Evolutionary conservation across 257 asterid species (phyloP).

Genomic region (Cynanchum wilfordii): DNA sequence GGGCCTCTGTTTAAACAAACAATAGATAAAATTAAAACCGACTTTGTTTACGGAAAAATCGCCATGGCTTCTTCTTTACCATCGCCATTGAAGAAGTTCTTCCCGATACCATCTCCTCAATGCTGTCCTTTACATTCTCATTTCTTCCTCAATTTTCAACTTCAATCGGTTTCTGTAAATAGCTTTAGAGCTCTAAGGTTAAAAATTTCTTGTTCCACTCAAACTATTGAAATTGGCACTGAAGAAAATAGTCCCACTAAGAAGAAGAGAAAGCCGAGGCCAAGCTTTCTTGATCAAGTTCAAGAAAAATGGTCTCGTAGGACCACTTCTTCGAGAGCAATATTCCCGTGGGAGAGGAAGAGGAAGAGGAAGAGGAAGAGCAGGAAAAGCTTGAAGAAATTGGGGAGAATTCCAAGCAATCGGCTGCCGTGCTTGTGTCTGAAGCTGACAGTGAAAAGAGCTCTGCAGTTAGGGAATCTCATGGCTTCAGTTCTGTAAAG

Average conservation of each 20-base stretch:
- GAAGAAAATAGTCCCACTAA: slow-evolving; percentile 23
- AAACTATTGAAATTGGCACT: slow-evolving; percentile 35
- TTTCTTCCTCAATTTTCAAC: slow-evolving; percentile 18
- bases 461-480: slow-evolving; percentile 16
- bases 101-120: slow-evolving; percentile 29
- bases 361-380: slow-evolving; percentile 27
- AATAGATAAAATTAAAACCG: not conserved
- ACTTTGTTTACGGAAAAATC: not conserved
- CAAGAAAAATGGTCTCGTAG: slow-evolving; percentile 75
- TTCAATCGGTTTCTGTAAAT: slow-evolving; percentile 16
- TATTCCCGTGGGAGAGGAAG: slow-evolving; percentile 75
- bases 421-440: slow-evolving; percentile 20
- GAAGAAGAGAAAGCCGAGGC: slow-evolving; percentile 73
- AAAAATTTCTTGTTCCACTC: slow-evolving; percentile 36
- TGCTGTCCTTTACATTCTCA: slow-evolving; percentile 20
- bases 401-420: slow-evolving; percentile 17
- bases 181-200: slow-evolving; percentile 27
- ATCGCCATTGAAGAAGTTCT: slow-evolving; percentile 33
- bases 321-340: slow-evolving; percentile 45
- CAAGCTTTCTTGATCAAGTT: slow-evolving; percentile 71
- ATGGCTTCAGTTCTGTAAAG: slow-evolving; percentile 21
- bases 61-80: slow-evolving; percentile 45
- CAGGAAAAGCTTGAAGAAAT: slow-evolving; percentile 22
- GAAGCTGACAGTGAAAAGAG: slow-evolving; percentile 21
- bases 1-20: not conserved